Evolutionary conservation across 1,284 basidiomycete species (phyloP).

Genomic region (Trichosporon coremiiforme): DNA sequence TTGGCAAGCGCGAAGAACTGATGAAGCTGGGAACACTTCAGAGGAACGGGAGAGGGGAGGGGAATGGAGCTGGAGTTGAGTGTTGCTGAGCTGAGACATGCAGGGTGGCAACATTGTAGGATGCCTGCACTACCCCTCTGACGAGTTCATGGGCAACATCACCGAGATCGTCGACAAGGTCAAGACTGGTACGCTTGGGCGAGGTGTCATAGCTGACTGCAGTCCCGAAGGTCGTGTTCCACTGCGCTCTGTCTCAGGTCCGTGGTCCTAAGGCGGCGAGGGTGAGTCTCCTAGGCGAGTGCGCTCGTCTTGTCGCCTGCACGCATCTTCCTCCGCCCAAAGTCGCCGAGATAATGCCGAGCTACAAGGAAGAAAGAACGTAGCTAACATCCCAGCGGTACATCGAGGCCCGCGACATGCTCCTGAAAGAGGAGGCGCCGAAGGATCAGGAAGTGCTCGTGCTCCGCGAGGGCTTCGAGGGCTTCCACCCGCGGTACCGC

Average conservation of each 20-base stretch:
- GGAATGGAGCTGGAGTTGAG: too few species aligned
- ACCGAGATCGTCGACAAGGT: constrained; percentile 46
- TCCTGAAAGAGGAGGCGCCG: constrained; percentile 32
- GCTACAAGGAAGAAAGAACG: too few species aligned
- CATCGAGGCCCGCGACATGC: constrained; percentile 44
- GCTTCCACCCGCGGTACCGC: constrained; percentile 52
- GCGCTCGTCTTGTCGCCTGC: background rate
- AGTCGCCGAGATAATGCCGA: too few species aligned
- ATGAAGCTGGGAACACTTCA: too few species aligned
- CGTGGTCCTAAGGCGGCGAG: constrained; percentile 55
- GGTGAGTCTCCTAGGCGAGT: constrained; percentile 33
- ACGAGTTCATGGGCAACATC: constrained; percentile 45
- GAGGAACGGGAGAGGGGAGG: too few species aligned
- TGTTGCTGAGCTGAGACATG: constrained; percentile 19
- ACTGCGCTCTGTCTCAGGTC: constrained; percentile 55
- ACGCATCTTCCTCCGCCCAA: too few species aligned
- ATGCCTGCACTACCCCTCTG: constrained; percentile 51
- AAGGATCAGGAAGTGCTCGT: constrained; percentile 52
- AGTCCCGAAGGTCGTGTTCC: constrained; percentile 55
- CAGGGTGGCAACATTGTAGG: constrained; percentile 57
- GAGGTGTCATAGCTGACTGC: constrained; percentile 12
- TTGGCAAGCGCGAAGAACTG: too few species aligned
- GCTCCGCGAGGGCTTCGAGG: constrained; percentile 54
- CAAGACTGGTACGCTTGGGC: constrained; percentile 39
- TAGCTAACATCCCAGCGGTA: constrained; percentile 44